Base-by-base conservation (phyloP, 169 alveolate genomes). In the Gregarina niphandrodes region DNA sequence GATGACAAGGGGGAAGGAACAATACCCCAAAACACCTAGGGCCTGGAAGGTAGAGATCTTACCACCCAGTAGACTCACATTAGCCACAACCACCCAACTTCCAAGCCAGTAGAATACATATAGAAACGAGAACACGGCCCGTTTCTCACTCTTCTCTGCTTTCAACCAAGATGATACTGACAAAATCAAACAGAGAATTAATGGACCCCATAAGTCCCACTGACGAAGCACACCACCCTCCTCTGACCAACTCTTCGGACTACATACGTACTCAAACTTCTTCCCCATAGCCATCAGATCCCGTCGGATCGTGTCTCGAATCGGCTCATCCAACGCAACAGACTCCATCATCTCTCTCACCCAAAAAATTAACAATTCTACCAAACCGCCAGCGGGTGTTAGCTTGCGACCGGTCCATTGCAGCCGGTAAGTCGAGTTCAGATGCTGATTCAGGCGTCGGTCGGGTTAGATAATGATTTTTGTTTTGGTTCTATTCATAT, bases 141-240 rank as follows among this genome's bases (percentile, higher is more conserved):
- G 62, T 29, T 73, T 67, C 18, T 55, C 40, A 42, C 47, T 29
- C 44, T 55, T 35, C 13, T 17, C 35, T 2, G 53, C 45, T 11
- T 3, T 20, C 16, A 19, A 37, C 42, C 28, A 17, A 4, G 24
- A 37, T 21, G 51, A 63, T 62, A 67, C 45, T 18, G 81, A 68
- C 20, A 75, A 67, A 35, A 57, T 28, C 24, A 80, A 53, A 50
- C 86, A 75, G 35, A 80, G 71, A 0, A 80, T 29, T 37, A 80
- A 62, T 9, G 91, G 91, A 17, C 91, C 91, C 86, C 86, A 80
- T 42, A 80, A 65, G 55, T 80, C 91, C 73, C 83, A 67, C 42
- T 67, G 61, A 29, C 74, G 54, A 13, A 70, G 65, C 30, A 67
- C 70, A 29, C 59, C 65, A 15, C 64, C 68, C 36, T 67, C 59